Percentiles rank a stretch among this genome's conserved stretches.
Conservation (phyloP, 192 early-diverging fungal genomes). For the Entomortierella beljakovae region DNA sequence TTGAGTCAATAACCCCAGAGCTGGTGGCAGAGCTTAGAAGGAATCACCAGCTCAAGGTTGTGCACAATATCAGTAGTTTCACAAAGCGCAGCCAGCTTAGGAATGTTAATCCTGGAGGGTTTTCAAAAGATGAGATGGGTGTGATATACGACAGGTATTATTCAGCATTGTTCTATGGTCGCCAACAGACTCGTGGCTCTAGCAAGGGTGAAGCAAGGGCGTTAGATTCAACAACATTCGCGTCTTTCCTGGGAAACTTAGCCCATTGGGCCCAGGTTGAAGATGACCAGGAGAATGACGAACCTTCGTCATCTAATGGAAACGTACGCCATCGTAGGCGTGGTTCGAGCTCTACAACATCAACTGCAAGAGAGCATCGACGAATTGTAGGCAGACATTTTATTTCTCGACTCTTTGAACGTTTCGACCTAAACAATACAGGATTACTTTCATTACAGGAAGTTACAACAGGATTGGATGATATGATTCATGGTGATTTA, state of each 20-base stretch:
- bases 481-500: conserved; percentile 81
- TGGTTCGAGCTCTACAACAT: conserved; percentile 38
- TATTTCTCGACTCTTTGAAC: conserved; percentile 57
- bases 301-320: not conserved
- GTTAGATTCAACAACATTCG: conserved; percentile 78
- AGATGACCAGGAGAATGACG: conserved; percentile 49
- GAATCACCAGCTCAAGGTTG: conserved; percentile 88
- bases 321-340: conserved; percentile 38
- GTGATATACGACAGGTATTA: conserved; percentile 93
- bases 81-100: conserved; percentile 91
- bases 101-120: conserved; percentile 79
- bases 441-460: conserved; percentile 80
- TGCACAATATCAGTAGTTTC: conserved; percentile 93
- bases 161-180: conserved; percentile 77
- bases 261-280: conserved; percentile 72
- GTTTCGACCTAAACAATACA: conserved; percentile 65
- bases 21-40: conserved; percentile 83
- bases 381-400: conserved; percentile 50
- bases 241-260: conserved; percentile 79
- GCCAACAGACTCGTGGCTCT: conserved; percentile 40
- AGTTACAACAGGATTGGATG: conserved; percentile 79
- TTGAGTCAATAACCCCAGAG: conserved; percentile 82
- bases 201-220: conserved; percentile 53
- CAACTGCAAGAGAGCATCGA: conserved; percentile 43
- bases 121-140: conserved; percentile 88